These are phyloP conservation scores for Rhodosorus marinus DNA, from an alignment of 23 red algal genomes.

Conservation along the genomic window DNA sequence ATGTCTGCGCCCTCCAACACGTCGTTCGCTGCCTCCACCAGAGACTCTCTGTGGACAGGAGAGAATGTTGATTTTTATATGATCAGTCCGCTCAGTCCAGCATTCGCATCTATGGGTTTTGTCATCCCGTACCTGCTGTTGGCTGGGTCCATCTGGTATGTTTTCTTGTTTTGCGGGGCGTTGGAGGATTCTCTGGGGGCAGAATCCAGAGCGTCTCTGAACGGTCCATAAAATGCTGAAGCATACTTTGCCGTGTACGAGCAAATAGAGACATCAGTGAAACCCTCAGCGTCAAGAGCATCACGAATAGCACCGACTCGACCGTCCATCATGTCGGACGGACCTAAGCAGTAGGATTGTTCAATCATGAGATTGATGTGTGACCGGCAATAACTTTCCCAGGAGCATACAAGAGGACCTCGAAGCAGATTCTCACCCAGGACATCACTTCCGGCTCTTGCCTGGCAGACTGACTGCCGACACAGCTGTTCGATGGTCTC, in stretches of 20 bases:
- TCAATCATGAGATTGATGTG: too few relatives aligned
- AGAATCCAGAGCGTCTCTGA: conserved; percentile 87
- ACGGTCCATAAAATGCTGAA: conserved; percentile 88
- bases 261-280: conserved; percentile 78
- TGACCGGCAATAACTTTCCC: too few relatives aligned
- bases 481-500: conserved; percentile 89
- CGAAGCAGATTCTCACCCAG: too few relatives aligned
- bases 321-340: conserved; percentile 99
- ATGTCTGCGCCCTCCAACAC: conserved; percentile 91
- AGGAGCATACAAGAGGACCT: too few relatives aligned
- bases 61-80: too few relatives aligned
- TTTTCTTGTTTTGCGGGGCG: conserved; percentile 87
- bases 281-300: conserved; percentile 61
- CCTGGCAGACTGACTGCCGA: conserved; percentile 84
- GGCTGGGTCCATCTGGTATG: conserved; percentile 98
- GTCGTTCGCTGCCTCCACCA: conserved; percentile 62
- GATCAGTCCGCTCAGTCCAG: too few relatives aligned
- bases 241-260: conserved; percentile 98
- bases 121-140: too few relatives aligned
- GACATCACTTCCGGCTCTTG: conserved; percentile 79
- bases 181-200: conserved; percentile 44
- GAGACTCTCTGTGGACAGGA: conserved; percentile 49
- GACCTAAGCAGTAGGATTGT: too few relatives aligned
- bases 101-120: too few relatives aligned
- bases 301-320: conserved; percentile 89